Percentiles rank a stretch among this genome's conserved stretches.
phyloP scores from a whole-genome alignment of 2,329 filamentous ascomycete species.

The Xylariaceae sp. region DNA sequence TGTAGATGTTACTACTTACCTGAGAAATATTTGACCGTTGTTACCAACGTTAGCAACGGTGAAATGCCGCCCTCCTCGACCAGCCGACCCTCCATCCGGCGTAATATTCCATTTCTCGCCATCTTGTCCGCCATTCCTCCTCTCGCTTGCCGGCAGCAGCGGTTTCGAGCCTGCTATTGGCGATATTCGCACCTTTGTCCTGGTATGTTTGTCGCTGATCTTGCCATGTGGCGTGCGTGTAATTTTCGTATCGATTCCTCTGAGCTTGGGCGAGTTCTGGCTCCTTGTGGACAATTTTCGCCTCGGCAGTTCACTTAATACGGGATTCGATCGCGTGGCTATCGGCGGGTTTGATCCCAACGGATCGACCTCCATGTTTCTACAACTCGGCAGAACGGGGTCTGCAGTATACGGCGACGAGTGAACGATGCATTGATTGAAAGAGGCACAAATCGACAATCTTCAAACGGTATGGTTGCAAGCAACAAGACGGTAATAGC shows the following conservation, averaged over 20 bases:
- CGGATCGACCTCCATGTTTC: constrained; percentile 27
- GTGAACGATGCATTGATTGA: constrained; percentile 26
- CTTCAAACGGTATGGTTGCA: no score
- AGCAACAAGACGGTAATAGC: no score
- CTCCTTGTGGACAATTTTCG: constrained; percentile 16
- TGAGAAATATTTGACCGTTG: constrained; percentile 77
- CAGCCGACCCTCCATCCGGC: constrained; percentile 57
- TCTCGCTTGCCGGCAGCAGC: constrained; percentile 23
- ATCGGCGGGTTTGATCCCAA: constrained; percentile 20
- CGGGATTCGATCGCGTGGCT: constrained; percentile 20
- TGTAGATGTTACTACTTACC: constrained; percentile 52
- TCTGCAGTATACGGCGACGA: constrained; percentile 19
- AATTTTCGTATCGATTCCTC: constrained; percentile 15
- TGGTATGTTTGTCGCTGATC: constrained; percentile 11
- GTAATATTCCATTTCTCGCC: constrained; percentile 50
- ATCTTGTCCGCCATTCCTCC: constrained; percentile 21
- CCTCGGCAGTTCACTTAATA: constrained; percentile 17
- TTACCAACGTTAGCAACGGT: constrained; percentile 78
- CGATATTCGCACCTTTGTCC: constrained; percentile 17
- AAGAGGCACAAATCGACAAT: no score
- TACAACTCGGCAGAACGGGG: constrained; percentile 26
- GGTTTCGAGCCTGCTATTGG: constrained; percentile 20
- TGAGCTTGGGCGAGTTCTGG: constrained; percentile 14
- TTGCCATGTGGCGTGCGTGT: constrained; percentile 19
- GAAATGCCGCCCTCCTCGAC: constrained; percentile 67